Percentiles rank a stretch among this genome's conserved stretches.
Evolutionary conservation across 2,329 filamentous ascomycete species (phyloP).

Genomic region (Phoma sp.): DNA sequence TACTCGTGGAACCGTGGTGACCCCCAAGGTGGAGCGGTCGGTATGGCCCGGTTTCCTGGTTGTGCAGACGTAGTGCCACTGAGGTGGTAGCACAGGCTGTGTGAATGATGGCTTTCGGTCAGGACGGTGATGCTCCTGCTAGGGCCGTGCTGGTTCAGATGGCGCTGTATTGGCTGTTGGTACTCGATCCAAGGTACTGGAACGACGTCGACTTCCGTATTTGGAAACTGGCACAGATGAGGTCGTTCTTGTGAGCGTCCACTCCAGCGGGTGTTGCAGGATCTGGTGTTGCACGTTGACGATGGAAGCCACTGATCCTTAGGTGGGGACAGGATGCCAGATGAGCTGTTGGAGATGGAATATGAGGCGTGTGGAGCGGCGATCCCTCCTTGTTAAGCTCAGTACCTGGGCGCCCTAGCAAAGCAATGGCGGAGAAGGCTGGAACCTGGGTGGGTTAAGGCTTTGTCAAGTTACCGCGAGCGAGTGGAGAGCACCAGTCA

Average conservation of each 20-base stretch:
- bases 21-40: constrained; percentile 44
- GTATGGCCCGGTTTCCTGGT: constrained; percentile 53
- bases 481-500: constrained; percentile 49
- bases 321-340: constrained; percentile 25
- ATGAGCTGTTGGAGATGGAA: constrained; percentile 41
- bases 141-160: constrained; percentile 38
- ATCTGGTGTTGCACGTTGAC: constrained; percentile 44
- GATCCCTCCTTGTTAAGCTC: constrained; percentile 59
- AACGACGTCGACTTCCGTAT: constrained; percentile 34
- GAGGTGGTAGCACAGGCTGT: constrained; percentile 46
- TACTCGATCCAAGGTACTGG: constrained; percentile 32
- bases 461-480: constrained; percentile 42
- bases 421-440: constrained; percentile 54
- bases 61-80: constrained; percentile 56
- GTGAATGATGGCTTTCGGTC: constrained; percentile 42
- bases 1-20: constrained; percentile 45
- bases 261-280: constrained; percentile 36
- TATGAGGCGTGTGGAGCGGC: constrained; percentile 50
- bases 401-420: constrained; percentile 52
- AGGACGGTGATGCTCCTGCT: constrained; percentile 37
- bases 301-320: constrained; percentile 28
- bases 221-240: constrained; percentile 29
- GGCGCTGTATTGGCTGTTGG: constrained; percentile 35
- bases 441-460: constrained; percentile 52
- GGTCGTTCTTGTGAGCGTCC: constrained; percentile 23